These are phyloP conservation scores for Cicer arietinum DNA, from an alignment of 306 rosid genomes.

Conservation along the genomic window DNA sequence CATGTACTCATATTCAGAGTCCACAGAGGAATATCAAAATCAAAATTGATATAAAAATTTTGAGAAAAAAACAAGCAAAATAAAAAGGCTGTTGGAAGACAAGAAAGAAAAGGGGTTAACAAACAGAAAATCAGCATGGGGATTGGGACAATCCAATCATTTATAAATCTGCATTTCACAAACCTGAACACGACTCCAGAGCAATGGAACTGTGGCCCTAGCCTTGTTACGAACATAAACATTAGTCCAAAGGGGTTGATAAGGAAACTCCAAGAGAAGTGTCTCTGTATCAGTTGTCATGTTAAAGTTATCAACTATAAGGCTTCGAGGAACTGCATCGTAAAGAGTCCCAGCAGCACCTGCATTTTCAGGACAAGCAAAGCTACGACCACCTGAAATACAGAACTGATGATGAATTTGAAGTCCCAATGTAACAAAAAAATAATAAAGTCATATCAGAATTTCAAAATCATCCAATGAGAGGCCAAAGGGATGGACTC, in stretches of 20 bases:
- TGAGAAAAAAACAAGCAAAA: background rate
- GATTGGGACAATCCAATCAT: constrained; percentile 14
- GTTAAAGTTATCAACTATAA: constrained; percentile 77
- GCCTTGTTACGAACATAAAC: constrained; percentile 90
- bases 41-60: background rate
- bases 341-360: constrained; percentile 98
- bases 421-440: constrained; percentile 24
- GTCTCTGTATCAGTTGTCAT: constrained; percentile 89
- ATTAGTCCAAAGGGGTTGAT: constrained; percentile 96
- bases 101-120: constrained; percentile 13
- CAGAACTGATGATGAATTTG: constrained; percentile 29
- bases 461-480: constrained; percentile 31
- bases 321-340: constrained; percentile 96
- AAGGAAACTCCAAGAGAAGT: constrained; percentile 94
- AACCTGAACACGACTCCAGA: constrained; percentile 99
- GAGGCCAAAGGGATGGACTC: background rate
- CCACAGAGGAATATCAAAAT: background rate
- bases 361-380: constrained; percentile 82
- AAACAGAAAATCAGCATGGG: constrained; percentile 9
- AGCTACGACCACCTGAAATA: constrained; percentile 87
- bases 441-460: constrained; percentile 3
- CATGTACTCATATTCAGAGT: background rate
- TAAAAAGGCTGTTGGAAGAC: background rate
- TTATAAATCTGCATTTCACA: constrained; percentile 45
- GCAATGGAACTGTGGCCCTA: constrained; percentile 95